Percentiles rank a stretch among this genome's conserved stretches.
phyloP scores from a whole-genome alignment of 2,329 filamentous ascomycete genomes.

The Pseudophaeomoniella oleicola region DNA sequence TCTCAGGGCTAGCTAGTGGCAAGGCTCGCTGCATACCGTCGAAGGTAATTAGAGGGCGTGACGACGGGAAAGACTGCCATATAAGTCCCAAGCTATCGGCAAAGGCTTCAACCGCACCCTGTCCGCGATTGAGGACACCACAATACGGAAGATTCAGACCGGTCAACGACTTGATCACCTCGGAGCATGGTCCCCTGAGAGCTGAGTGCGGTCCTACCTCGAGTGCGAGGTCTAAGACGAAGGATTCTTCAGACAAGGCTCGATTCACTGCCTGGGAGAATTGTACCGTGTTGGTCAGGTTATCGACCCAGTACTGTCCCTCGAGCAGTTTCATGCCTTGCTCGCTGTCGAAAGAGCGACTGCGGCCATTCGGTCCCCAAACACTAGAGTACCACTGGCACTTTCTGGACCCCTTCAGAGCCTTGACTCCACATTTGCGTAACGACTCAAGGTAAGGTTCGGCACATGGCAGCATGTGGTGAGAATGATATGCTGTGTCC shows the following conservation, averaged over 20 bases:
- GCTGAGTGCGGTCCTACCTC: slow-evolving; percentile 20
- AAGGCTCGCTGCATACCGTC: not conserved
- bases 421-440: slow-evolving; percentile 6
- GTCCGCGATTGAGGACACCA: slow-evolving; percentile 5
- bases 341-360: not conserved
- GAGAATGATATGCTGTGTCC: slow-evolving; percentile 29
- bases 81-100: slow-evolving; percentile 8
- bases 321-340: slow-evolving; percentile 2
- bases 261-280: slow-evolving; percentile 17
- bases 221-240: slow-evolving; percentile 5
- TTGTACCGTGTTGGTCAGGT: slow-evolving; percentile 20
- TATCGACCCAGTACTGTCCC: slow-evolving; percentile 22
- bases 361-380: slow-evolving; percentile 3
- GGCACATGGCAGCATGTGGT: slow-evolving; percentile 24
- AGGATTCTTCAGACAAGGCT: not conserved
- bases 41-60: slow-evolving; percentile 5
- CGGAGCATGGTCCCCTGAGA: slow-evolving; percentile 12
- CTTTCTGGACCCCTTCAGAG: not conserved
- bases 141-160: slow-evolving; percentile 6
- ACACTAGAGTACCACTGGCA: slow-evolving; percentile 18
- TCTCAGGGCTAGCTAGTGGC: not conserved
- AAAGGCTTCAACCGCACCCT: slow-evolving; percentile 6
- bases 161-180: slow-evolving; percentile 4
- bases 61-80: slow-evolving; percentile 8
- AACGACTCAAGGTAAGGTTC: slow-evolving; percentile 12